Evolutionary conservation across 495 filamentous ascomycete species (phyloP).

Genomic region (Bryoglossum gracile): DNA sequence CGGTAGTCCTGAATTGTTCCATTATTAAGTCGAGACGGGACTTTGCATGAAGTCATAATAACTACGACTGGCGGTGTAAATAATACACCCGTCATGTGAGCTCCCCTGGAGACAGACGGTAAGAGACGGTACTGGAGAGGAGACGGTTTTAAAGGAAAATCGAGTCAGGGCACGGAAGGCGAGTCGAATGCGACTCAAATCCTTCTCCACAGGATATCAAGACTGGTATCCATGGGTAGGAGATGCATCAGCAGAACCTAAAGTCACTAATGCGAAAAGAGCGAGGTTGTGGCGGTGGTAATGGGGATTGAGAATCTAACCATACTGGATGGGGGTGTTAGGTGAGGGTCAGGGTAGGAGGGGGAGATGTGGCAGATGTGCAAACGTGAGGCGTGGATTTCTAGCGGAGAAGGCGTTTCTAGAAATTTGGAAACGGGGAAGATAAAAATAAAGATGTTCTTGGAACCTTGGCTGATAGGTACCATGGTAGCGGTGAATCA

Average conservation of each 20-base stretch:
- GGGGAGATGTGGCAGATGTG: too few relatives aligned
- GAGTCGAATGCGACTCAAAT: conserved; percentile 7
- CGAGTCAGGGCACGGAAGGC: background rate
- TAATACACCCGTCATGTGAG: background rate
- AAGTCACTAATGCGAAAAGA: conserved; percentile 1
- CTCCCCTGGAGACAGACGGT: too few relatives aligned
- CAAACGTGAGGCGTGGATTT: too few relatives aligned
- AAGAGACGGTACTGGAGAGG: too few relatives aligned
- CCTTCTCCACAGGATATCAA: background rate
- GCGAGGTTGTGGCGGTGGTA: too few relatives aligned
- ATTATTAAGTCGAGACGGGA: conserved; percentile 8
- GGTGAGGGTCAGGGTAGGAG: background rate
- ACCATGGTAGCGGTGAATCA: conserved; percentile 18
- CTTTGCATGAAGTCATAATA: too few relatives aligned
- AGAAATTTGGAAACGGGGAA: conserved; percentile 9
- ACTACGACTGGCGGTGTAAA: background rate
- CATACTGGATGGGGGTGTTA: background rate
- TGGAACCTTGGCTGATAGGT: conserved; percentile 16
- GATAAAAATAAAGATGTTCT: conserved; percentile 19
- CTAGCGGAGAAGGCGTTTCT: conserved; percentile 16
- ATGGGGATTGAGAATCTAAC: too few relatives aligned
- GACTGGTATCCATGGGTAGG: conserved; percentile 12
- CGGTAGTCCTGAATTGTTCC: conserved; percentile 8
- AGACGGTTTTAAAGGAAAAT: too few relatives aligned
- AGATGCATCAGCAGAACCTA: conserved; percentile 7